These are phyloP conservation scores for Chlorella sp. DNA, from an alignment of 139 green algal species.

Conservation along the genomic window DNA sequence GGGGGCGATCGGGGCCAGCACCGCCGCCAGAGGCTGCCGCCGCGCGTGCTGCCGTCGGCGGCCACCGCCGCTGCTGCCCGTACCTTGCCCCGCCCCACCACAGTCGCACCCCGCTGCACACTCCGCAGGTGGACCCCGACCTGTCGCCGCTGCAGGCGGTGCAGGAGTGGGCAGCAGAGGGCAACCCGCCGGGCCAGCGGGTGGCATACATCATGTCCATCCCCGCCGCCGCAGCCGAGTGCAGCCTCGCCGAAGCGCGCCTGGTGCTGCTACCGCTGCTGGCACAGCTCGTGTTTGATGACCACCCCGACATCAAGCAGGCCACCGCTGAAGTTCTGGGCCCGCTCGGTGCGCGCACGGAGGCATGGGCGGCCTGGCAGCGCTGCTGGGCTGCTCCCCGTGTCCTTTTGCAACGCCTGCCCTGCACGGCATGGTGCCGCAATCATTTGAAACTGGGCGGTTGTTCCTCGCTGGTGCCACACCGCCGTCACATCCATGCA, in stretches of 20 bases:
- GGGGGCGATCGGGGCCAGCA: not conserved
- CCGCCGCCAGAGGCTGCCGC: not conserved
- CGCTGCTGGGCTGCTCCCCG: no score
- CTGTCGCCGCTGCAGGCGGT: constrained; percentile 16
- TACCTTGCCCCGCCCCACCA: not conserved
- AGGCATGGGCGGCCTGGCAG: no score
- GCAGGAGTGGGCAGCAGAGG: not conserved
- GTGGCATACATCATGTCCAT: constrained; percentile 38
- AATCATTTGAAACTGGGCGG: no score
- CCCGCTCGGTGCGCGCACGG: constrained; percentile 21
- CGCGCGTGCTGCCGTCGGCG: not conserved
- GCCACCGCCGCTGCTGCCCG: not conserved
- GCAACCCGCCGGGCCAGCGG: constrained; percentile 20
- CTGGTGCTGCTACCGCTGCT: constrained; percentile 31
- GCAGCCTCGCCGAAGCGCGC: not conserved
- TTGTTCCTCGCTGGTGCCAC: no score
- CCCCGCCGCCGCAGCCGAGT: constrained; percentile 26
- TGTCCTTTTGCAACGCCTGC: no score
- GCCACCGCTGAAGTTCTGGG: constrained; percentile 33
- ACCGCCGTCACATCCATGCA: no score
- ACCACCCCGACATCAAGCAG: constrained; percentile 33
- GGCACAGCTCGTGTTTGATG: constrained; percentile 22
- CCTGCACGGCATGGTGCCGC: no score
- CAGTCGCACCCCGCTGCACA: no score
- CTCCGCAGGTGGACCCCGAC: constrained; percentile 9